Evolutionary conservation across 129 eudicot species (phyloP).

Genomic region (Sambucus nigra): DNA sequence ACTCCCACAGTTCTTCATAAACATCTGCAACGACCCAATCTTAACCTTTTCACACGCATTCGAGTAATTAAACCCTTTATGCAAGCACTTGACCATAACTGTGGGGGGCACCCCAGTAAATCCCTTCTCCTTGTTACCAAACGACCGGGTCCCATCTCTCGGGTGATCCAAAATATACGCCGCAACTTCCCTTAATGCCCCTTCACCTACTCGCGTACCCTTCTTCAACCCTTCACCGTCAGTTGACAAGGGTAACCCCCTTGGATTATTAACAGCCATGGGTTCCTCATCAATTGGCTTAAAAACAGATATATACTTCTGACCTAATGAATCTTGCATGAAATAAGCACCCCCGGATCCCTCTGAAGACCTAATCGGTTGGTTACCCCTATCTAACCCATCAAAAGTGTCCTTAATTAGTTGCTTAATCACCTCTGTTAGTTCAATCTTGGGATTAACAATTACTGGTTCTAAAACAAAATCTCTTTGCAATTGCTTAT

Average conservation of each 20-base stretch:
- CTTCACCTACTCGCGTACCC: slow-evolving; percentile 73
- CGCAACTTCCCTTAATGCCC: slow-evolving; percentile 67
- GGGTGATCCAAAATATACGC: slow-evolving; percentile 68
- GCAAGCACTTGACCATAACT: slow-evolving; percentile 50
- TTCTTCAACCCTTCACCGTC: slow-evolving; percentile 70
- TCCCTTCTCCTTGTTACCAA: slow-evolving; percentile 29
- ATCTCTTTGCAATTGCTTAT: slow-evolving; percentile 5
- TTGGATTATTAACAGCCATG: slow-evolving; percentile 66
- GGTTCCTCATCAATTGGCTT: slow-evolving; percentile 85
- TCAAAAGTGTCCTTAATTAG: slow-evolving; percentile 31
- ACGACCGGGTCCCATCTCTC: slow-evolving; percentile 25
- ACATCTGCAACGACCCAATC: slow-evolving; percentile 72
- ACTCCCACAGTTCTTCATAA: slow-evolving; percentile 53
- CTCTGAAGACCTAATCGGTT: slow-evolving; percentile 57
- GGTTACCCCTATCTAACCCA: slow-evolving; percentile 41
- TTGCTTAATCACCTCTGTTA: slow-evolving; percentile 31
- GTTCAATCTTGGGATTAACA: slow-evolving; percentile 30
- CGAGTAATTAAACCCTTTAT: slow-evolving; percentile 37
- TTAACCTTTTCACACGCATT: slow-evolving; percentile 22
- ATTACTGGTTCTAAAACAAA: slow-evolving; percentile 34
- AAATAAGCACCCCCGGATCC: slow-evolving; percentile 74
- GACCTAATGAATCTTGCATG: slow-evolving; percentile 53
- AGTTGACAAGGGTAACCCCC: slow-evolving; percentile 43
- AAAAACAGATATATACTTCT: slow-evolving; percentile 43
- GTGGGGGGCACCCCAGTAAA: slow-evolving; percentile 78